These are phyloP conservation scores for Eimeria mitis DNA, from an alignment of 169 alveolate species.

Conservation along the genomic window DNA sequence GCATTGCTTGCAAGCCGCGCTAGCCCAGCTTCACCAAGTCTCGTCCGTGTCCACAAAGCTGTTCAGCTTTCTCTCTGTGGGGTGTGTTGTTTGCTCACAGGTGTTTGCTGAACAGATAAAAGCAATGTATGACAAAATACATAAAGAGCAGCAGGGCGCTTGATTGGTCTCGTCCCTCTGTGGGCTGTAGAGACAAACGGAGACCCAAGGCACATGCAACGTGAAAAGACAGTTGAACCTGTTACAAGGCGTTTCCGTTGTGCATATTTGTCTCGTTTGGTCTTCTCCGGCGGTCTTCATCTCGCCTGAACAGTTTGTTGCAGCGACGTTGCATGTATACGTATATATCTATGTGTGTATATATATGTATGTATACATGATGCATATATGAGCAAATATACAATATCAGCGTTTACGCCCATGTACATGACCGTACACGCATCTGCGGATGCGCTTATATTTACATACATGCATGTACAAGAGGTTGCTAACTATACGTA, in stretches of 20 bases:
- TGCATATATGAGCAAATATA: not conserved
- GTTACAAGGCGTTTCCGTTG: not conserved
- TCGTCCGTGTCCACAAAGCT: not conserved
- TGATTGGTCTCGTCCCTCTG: not conserved
- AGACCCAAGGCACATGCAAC: not conserved
- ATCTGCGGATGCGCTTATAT: not conserved
- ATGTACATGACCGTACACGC: not conserved
- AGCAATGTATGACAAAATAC: slow-evolving; percentile 31
- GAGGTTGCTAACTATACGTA: not conserved
- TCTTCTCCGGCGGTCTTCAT: not conserved
- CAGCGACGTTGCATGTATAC: not conserved
- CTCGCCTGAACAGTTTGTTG: slow-evolving; percentile 6
- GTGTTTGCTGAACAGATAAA: slow-evolving; percentile 29
- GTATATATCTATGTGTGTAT: not conserved
- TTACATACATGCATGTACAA: not conserved
- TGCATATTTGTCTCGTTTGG: slow-evolving; percentile 1
- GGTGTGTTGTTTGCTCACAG: not conserved
- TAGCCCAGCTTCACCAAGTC: not conserved
- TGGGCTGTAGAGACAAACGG: not conserved
- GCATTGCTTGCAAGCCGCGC: not conserved
- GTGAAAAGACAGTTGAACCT: not conserved
- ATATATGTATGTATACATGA: not conserved
- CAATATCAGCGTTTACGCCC: not conserved
- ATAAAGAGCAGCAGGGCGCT: slow-evolving; percentile 39
- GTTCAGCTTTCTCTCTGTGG: not conserved